Percentiles rank a stretch among this genome's conserved stretches.
Evolutionary conservation across 441 rosid species (phyloP).

Genomic region (Pelargonium myrrhifolium): DNA sequence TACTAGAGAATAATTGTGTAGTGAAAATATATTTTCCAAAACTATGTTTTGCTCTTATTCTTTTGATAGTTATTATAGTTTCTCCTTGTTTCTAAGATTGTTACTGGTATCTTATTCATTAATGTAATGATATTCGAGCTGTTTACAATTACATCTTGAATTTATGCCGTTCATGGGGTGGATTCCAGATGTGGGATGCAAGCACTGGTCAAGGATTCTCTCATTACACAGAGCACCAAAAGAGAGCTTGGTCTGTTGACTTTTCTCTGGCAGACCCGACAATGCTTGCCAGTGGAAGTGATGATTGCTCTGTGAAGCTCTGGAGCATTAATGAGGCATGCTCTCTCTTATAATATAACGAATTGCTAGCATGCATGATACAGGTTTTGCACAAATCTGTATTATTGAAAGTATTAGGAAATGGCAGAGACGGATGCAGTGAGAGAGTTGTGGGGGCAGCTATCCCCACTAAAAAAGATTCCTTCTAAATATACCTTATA

Average conservation of each 20-base stretch:
- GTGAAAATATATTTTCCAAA: not conserved
- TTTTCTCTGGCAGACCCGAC: constrained; percentile 79
- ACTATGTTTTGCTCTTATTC: not conserved
- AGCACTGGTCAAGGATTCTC: constrained; percentile 75
- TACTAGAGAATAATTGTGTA: not conserved
- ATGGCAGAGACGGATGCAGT: no score
- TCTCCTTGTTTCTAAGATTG: not conserved
- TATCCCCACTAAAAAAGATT: no score
- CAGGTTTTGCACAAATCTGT: not conserved
- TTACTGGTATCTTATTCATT: not conserved
- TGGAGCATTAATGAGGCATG: constrained; percentile 92
- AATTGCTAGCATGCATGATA: not conserved
- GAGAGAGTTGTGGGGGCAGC: no score
- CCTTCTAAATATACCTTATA: no score
- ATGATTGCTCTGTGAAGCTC: constrained; percentile 89
- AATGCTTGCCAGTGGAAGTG: constrained; percentile 93
- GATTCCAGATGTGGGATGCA: constrained; percentile 83
- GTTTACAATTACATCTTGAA: no score
- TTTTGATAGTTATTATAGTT: not conserved
- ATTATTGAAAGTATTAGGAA: not conserved
- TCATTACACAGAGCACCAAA: constrained; percentile 74
- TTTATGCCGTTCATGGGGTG: constrained; percentile 16
- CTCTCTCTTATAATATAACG: constrained; percentile 12
- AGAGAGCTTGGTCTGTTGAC: constrained; percentile 99
- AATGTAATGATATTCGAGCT: not conserved